Evolutionary conservation across 129 eudicot genomes (phyloP), one percentile per base, ranked within the genome.

Genomic region (Cynara cardunculus): DNA sequence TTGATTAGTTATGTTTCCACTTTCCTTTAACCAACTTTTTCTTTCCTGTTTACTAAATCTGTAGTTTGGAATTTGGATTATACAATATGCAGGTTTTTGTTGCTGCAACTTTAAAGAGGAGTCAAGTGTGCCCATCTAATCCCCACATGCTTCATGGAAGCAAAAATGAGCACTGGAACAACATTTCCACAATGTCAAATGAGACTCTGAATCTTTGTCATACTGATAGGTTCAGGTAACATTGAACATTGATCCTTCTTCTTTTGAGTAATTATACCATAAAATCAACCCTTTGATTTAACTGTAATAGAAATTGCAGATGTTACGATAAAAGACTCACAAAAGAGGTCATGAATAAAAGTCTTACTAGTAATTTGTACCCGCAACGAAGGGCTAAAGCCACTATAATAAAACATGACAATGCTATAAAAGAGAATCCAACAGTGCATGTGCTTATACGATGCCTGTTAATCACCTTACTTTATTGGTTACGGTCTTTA

Each of bases 51-150:
- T 21, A 30, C 22, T 41, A 32, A 35, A 66, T 72, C 16, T 73
- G 1, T 31, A 30, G 26, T 21, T 41, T 30, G 12, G 39, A 25
- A 35, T 56, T 46, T 41, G 71, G 56, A 27, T 74, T 44, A 16
- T 68, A 31, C 34, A 30, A 10, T 67, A 21, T 46, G 27, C 79
- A 95, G 99, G 99, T 95, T 67, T 44, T 95, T 79, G 95, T 95
- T 83, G 99, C 99, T 64, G 97, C 99, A 73, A 46, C 71, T 73
- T 61, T 82, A 30, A 95, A 95, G 69, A 88, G 99, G 85, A 88
- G 87, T 62, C 87, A 78, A 78, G 84, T 73, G 49, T 80, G 76
- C 76, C 90, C 94, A 44, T 81, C 93, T 62, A 84, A 84, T 86
- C 84, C 84, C 59, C 82, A 86, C 67, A 83, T 86, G 91, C 91